Evolutionary conservation across 2,329 filamentous ascomycete genomes (phyloP), one percentile per base, ranked within the genome.

Genomic region (Nemania sp.): DNA sequence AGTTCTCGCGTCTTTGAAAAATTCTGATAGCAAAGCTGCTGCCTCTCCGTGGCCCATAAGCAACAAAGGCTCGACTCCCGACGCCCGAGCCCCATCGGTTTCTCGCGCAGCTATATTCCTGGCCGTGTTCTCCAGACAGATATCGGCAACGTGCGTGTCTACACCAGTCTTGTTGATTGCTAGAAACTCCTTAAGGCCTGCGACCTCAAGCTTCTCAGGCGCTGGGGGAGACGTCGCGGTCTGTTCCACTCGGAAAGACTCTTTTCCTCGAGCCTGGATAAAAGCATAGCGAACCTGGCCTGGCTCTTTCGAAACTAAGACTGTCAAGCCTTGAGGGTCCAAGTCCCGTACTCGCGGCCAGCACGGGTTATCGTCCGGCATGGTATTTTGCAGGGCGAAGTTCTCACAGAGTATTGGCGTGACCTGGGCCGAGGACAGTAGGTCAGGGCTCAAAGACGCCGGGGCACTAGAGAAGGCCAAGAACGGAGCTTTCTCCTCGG

Each of bases 401-500:
- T 37, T 57, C 19, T 60, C 56, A 9, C 39, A 40, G 15, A 54
- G 40, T 28, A 61, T 54, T 17, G 56, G 56, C 7, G 15, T 59
- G 9, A 57, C 20, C 37, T 48, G 17, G 37, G 43, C 37, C 24
- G 44, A 12, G 19, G 37, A 30, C n/a, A 28, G 37, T 12, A 41
- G 17, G 37, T 51, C 59, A 11, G 28, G n/a, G 20, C 42, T 30
- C 11, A 58, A 28, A 31, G 50, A 60, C 19, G 48, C 49, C 14
- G 51, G 52, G 19, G 23, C 46, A 30, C 54, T 58, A 24, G 57
- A 58, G 33, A 61, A 52, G 34, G 33, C 23, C 41, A 61, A 43
- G 30, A 59, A 42, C 7, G 28, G 52, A 6, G 48, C 19, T 34
- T 48, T 42, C 14, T 31, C 17, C 3, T 59, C 33, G 17, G 46